Base-by-base conservation (phyloP, 768 basidiomycete genomes). In the Boletus sp. region DNA sequence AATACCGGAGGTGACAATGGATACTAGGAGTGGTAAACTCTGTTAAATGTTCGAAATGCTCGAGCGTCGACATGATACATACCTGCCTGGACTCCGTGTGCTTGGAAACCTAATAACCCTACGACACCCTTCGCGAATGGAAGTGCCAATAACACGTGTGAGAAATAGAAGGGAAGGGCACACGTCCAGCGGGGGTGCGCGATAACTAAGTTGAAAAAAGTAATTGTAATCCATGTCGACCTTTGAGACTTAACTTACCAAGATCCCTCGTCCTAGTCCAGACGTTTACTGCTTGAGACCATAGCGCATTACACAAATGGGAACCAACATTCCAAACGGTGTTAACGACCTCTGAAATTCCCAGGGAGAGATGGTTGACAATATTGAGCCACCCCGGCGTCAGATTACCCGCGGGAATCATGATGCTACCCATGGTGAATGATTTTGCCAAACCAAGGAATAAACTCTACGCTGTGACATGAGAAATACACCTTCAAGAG, bases 221-320 rank as follows among this genome's bases (percentile, higher is more conserved):
- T 18, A n/a, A 9, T 36, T 28, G 3, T 32, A 0, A 30, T 30
- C 2, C 10, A 33, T 8, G 10, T 42, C 18, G 15, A 24, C 5
- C 15, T 12, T 20, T 10, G 12, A 35, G 39, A n/a, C n/a, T n/a
- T n/a, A n/a, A 50, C 64, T 44, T 5, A 65, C 63, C 24, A 0
- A 62, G 50, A 1, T 9, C 3, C 6, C 3, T 36, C 0, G 3
- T 28, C 4, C 1, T 9, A 8, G 11, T 24, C 41, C 45, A 52
- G 0, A 44, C 53, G 1, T 0, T 2, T 6, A 4, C 9, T 0
- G 50, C n/a, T 1, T 15, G 35, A 0, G 48, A 5, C 51, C 54
- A 51, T 0, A 60, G 0, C 0, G 0, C 1, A 4, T 24, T 0
- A 10, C 18, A 54, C 2, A 56, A 5, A 5, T 2, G 3, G 2